A percentile compares a stretch with the other conserved stretches of the same genome.
Evolutionary conservation across 495 filamentous ascomycete species (phyloP).

Genomic region (Aspergillus kassunensis): DNA sequence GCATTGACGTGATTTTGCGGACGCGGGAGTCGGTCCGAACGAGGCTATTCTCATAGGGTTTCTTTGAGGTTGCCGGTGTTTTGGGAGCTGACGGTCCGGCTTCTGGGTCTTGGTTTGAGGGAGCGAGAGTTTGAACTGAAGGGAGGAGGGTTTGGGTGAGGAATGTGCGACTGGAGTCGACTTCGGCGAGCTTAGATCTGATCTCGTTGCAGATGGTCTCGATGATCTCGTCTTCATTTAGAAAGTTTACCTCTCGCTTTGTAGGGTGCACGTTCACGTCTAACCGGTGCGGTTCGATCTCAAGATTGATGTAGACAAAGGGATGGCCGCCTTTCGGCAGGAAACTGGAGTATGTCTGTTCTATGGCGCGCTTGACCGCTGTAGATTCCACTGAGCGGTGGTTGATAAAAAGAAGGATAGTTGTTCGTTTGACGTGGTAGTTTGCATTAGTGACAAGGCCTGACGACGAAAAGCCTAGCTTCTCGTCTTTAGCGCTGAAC

Average conservation of each 20-base stretch:
- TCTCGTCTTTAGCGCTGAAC: slow-evolving; percentile 66
- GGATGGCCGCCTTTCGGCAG: slow-evolving; percentile 94
- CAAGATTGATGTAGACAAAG: slow-evolving; percentile 87
- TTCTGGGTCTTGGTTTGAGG: slow-evolving; percentile 22
- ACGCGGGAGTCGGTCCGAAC: slow-evolving; percentile 85
- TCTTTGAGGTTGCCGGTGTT: slow-evolving; percentile 47
- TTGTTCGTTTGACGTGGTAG: slow-evolving; percentile 89
- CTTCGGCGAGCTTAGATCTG: slow-evolving; percentile 72
- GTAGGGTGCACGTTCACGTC: slow-evolving; percentile 99
- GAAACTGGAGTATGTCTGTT: slow-evolving; percentile 86
- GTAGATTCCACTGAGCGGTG: slow-evolving; percentile 94
- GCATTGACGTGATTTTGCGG: slow-evolving; percentile 96
- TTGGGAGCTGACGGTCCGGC: slow-evolving; percentile 21
- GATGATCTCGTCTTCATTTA: slow-evolving; percentile 97
- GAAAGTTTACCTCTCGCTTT: slow-evolving; percentile 95
- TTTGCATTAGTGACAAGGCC: slow-evolving; percentile 92
- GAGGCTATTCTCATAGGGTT: slow-evolving; percentile 81
- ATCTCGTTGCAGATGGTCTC: slow-evolving; percentile 82
- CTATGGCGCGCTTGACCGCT: slow-evolving; percentile 81
- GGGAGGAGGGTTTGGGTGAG: slow-evolving; percentile 88
- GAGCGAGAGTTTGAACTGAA: slow-evolving; percentile 41
- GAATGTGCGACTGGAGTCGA: slow-evolving; percentile 94
- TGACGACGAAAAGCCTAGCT: slow-evolving; percentile 76
- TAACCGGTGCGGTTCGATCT: slow-evolving; percentile 88
- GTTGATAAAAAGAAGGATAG: slow-evolving; percentile 92